phyloP scores from a whole-genome alignment of 2,329 filamentous ascomycete species.

The Lizonia empirigonia region DNA sequence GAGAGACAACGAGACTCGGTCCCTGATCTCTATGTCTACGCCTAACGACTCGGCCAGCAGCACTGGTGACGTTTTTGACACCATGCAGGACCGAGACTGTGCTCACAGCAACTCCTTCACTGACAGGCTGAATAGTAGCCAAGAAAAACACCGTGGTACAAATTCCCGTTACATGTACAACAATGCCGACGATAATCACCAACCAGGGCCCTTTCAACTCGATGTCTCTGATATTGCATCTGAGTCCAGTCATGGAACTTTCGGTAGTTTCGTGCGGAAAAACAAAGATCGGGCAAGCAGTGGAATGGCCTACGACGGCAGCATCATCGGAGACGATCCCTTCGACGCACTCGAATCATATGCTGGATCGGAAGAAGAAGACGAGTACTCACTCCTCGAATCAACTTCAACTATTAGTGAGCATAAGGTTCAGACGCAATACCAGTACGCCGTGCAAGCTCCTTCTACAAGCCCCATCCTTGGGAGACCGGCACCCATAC shows the following conservation, averaged over 20 bases:
- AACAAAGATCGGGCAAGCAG: background rate
- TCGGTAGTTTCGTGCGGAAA: background rate
- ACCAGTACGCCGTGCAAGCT: background rate
- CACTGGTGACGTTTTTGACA: constrained; percentile 9
- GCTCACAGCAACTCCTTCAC: background rate
- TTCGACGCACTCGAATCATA: constrained; percentile 11
- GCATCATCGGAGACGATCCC: constrained; percentile 1
- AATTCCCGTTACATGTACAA: background rate
- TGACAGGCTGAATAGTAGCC: background rate
- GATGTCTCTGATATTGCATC: constrained; percentile 12
- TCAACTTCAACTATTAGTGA: constrained; percentile 2
- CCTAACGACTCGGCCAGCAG: background rate
- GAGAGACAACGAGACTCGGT: background rate
- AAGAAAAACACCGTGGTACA: background rate
- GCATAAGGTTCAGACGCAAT: background rate
- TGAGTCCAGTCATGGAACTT: constrained; percentile 4
- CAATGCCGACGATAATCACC: background rate
- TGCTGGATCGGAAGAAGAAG: constrained; percentile 2
- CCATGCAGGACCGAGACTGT: background rate
- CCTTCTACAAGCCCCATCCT: background rate
- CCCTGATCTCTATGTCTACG: background rate
- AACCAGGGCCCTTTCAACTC: constrained; percentile 4
- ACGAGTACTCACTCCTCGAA: constrained; percentile 9
- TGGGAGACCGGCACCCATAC: background rate
- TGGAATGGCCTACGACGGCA: background rate